A percentile compares a stretch with the other conserved stretches of the same genome.
Conservation (phyloP, 305 asterid genomes). For the Fraxinus ornus region DNA sequence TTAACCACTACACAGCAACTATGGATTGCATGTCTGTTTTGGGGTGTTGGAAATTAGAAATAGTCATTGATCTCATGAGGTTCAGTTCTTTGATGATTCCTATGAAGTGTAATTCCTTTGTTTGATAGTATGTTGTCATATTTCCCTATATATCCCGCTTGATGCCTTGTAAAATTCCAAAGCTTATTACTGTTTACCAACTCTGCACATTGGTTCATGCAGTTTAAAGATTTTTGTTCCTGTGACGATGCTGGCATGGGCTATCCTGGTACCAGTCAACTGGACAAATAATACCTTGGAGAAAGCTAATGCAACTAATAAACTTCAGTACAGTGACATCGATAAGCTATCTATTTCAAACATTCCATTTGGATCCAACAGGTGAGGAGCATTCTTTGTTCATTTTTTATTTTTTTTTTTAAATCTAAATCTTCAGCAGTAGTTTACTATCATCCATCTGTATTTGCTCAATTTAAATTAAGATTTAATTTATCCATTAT, state of each 20-base stretch:
- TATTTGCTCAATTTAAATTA: not conserved
- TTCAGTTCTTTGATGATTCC: not conserved
- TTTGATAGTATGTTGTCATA: not conserved
- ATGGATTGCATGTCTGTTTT: not conserved
- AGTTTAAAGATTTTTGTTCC: conserved; percentile 94
- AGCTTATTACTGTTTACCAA: conserved; percentile 18
- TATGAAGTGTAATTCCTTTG: not conserved
- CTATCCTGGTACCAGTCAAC: conserved; percentile 84
- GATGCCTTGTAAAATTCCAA: not conserved
- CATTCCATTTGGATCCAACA: conserved; percentile 63
- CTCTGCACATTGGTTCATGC: conserved; percentile 28
- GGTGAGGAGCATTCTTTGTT: conserved; percentile 38
- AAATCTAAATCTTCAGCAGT: not conserved
- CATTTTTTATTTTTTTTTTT: not conserved
- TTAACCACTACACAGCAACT: not conserved
- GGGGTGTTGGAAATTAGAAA: not conserved
- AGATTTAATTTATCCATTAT: not conserved
- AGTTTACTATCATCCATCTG: not conserved
- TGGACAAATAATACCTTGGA: conserved; percentile 78
- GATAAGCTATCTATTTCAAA: conserved; percentile 92
- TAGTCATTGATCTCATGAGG: not conserved
- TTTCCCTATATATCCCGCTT: not conserved
- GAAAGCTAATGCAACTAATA: conserved; percentile 36
- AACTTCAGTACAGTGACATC: conserved; percentile 53
- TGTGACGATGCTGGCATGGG: conserved; percentile 62